These are phyloP conservation scores for Wickerhamiella kurtzmanii DNA, from an alignment of 805 yeast species.

Conservation along the genomic window DNA sequence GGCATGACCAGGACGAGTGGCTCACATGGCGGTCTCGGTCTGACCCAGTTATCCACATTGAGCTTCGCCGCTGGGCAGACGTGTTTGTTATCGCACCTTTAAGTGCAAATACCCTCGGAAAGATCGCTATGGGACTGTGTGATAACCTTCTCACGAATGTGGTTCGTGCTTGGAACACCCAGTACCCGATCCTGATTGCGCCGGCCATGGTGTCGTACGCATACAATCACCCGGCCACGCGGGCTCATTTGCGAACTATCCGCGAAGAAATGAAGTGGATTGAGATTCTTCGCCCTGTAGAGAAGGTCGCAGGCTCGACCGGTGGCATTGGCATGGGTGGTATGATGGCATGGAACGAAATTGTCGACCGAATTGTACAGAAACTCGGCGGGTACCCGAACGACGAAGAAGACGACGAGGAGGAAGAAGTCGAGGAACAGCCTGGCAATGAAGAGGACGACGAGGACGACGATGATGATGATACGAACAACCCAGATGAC, in stretches of 20 bases:
- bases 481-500: conserved; percentile 38
- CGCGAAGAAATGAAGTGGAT: conserved; percentile 92
- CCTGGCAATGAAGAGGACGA: conserved; percentile 21
- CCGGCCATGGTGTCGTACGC: conserved; percentile 94
- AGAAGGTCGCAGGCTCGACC: conserved; percentile 79
- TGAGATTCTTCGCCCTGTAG: conserved; percentile 85
- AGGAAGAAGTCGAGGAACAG: conserved; percentile 31
- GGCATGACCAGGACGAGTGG: conserved; percentile 97
- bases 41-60: conserved; percentile 92
- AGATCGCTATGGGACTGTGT: conserved; percentile 80
- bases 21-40: conserved; percentile 62
- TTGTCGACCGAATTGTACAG: conserved; percentile 70
- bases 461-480: conserved; percentile 32
- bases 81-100: conserved; percentile 85
- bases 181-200: conserved; percentile 76
- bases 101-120: conserved; percentile 83
- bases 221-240: conserved; percentile 79
- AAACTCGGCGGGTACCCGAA: conserved; percentile 53
- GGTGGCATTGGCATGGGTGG: conserved; percentile 99
- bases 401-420: conserved; percentile 37
- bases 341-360: conserved; percentile 95
- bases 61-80: conserved; percentile 94
- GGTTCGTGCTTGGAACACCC: conserved; percentile 89
- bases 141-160: conserved; percentile 85
- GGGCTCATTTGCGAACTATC: conserved; percentile 61